Evolutionary conservation across 192 early-diverging fungal genomes (phyloP).

Genomic region (Coemansia reversa): DNA sequence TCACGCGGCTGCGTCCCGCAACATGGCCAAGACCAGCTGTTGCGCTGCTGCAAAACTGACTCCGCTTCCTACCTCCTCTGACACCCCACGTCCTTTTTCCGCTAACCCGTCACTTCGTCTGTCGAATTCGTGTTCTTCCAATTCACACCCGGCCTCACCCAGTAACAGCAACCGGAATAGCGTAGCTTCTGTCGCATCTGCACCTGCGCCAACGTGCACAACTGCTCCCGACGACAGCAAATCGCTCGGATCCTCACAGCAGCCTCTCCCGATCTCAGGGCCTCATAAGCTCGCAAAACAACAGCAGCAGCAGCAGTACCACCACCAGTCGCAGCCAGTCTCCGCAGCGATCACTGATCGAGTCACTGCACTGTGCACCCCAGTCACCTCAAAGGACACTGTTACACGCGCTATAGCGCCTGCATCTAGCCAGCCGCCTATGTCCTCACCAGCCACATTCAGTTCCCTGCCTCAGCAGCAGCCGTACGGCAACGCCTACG

Average conservation of each 20-base stretch:
- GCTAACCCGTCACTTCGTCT: conserved; percentile 2
- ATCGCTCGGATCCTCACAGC: not conserved
- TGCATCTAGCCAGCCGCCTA: not conserved
- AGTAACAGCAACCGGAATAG: conserved; percentile 5
- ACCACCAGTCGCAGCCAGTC: not conserved
- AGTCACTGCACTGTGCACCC: conserved; percentile 7
- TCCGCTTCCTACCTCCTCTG: conserved; percentile 25
- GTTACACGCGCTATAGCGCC: not conserved
- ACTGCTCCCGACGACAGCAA: not conserved
- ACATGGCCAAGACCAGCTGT: not conserved
- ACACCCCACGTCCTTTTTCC: conserved; percentile 32
- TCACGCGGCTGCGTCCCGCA: not conserved
- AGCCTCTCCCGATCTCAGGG: not conserved
- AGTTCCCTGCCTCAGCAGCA: not conserved
- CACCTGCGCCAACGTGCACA: not conserved
- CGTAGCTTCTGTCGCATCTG: not conserved
- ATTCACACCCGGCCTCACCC: conserved; percentile 4
- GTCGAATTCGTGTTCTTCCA: not conserved
- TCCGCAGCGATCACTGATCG: not conserved
- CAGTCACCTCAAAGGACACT: conserved; percentile 4
- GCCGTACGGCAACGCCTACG: not conserved
- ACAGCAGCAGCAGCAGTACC: not conserved
- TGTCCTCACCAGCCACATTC: not conserved
- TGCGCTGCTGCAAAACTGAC: not conserved
- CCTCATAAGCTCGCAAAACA: not conserved